Evolutionary conservation across 2,329 filamentous ascomycete genomes (phyloP).

Genomic region (Aspergillus terreus): DNA sequence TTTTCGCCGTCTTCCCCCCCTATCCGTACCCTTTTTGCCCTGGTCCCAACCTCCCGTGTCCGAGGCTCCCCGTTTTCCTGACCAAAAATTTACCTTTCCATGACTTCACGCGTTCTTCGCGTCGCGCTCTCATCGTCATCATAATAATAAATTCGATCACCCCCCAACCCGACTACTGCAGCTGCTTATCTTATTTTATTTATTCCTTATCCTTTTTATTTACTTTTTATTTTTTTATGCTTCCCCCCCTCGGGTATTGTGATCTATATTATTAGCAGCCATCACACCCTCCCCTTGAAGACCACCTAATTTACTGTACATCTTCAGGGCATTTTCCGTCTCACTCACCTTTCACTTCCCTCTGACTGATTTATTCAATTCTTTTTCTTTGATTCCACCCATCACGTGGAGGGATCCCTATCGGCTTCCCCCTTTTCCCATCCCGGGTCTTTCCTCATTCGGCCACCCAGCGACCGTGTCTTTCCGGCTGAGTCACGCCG

Average conservation of each 20-base stretch:
- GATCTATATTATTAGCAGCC: constrained; percentile 11
- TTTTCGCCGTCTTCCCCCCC: constrained; percentile 9
- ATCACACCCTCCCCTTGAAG: constrained; percentile 7
- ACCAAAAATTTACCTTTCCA: constrained; percentile 6
- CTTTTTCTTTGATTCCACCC: constrained; percentile 8
- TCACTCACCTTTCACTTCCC: constrained; percentile 9
- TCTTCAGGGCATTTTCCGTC: constrained; percentile 13
- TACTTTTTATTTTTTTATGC: constrained; percentile 6
- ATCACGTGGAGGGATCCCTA: not conserved
- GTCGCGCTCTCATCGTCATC: constrained; percentile 13
- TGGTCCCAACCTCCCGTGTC: constrained; percentile 2
- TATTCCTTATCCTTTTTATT: constrained; percentile 7
- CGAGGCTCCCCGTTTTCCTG: constrained; percentile 4
- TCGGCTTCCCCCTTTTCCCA: not conserved
- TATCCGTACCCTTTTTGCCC: constrained; percentile 12
- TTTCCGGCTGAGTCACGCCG: constrained; percentile 21
- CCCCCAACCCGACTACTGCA: constrained; percentile 18
- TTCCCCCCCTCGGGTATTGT: not conserved
- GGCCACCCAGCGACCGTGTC: constrained; percentile 6
- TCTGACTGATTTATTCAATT: constrained; percentile 4
- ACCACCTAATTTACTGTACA: constrained; percentile 14
- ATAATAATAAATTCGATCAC: constrained; percentile 5
- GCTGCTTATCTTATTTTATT: constrained; percentile 10
- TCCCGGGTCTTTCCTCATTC: not conserved
- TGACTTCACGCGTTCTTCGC: constrained; percentile 21